Conservation (phyloP, 1,284 basidiomycete species). For the Caloboletus firmus region DNA sequence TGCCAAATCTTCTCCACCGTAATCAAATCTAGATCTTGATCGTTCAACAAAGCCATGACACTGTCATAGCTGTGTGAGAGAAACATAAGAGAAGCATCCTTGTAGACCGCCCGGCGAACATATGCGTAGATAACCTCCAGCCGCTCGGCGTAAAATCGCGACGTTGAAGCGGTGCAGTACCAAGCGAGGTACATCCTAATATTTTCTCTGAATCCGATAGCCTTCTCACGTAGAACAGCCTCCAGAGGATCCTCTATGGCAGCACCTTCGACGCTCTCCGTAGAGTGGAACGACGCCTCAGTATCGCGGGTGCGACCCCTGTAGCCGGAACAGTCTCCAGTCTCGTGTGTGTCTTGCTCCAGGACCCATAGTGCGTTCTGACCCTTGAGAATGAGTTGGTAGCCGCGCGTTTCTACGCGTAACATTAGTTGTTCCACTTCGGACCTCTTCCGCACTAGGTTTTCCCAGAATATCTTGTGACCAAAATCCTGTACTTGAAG, state of each 20-base stretch:
- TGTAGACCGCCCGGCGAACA: slow-evolving; percentile 38
- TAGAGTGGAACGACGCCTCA: slow-evolving; percentile 10
- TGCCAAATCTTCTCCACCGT: slow-evolving; percentile 38
- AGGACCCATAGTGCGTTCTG: slow-evolving; percentile 40
- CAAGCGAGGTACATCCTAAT: slow-evolving; percentile 34
- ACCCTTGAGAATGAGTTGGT: slow-evolving; percentile 32
- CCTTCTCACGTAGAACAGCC: slow-evolving; percentile 34
- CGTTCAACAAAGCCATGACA: slow-evolving; percentile 31
- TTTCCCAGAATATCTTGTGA: slow-evolving; percentile 37
- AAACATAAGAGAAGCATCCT: slow-evolving; percentile 37
- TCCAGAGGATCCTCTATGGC: slow-evolving; percentile 37
- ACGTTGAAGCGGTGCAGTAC: slow-evolving; percentile 32
- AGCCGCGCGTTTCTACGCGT: slow-evolving; percentile 35
- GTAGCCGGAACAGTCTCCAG: slow-evolving; percentile 28
- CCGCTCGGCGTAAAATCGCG: slow-evolving; percentile 34
- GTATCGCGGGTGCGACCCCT: slow-evolving; percentile 12
- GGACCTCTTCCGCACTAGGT: slow-evolving; percentile 30
- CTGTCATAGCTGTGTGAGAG: slow-evolving; percentile 35
- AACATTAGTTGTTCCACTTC: slow-evolving; percentile 32
- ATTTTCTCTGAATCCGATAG: slow-evolving; percentile 29
- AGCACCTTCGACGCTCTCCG: slow-evolving; percentile 14
- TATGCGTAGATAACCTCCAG: slow-evolving; percentile 35
- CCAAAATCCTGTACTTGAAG: slow-evolving; percentile 35
- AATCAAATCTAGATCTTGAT: slow-evolving; percentile 30
- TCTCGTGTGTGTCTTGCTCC: slow-evolving; percentile 16